These are phyloP conservation scores for Cryptosporidium ubiquitum DNA, from an alignment of 169 alveolate genomes.

Conservation along the genomic window DNA sequence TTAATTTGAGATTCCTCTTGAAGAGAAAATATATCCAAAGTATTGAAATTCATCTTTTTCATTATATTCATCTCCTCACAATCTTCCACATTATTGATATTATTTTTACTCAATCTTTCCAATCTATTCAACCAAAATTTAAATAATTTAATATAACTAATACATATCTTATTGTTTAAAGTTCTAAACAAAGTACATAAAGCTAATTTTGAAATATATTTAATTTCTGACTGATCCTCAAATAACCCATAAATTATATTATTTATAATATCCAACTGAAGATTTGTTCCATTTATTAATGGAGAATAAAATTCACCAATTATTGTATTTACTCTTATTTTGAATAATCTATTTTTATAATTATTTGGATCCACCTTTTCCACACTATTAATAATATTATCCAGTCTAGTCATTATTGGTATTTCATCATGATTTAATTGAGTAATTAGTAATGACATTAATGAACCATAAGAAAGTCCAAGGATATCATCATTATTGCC, in stretches of 20 bases:
- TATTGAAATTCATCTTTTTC: too few species aligned
- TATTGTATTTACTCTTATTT: constrained; percentile 42
- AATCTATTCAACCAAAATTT: constrained; percentile 10
- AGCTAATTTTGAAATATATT: constrained; percentile 29
- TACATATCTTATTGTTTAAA: not conserved
- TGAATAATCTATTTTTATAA: not conserved
- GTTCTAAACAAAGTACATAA: constrained; percentile 43
- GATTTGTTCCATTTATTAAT: not conserved
- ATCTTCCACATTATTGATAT: not conserved
- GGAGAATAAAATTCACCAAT: constrained; percentile 50
- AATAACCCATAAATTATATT: constrained; percentile 40
- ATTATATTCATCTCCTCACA: not conserved
- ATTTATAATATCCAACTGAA: constrained; percentile 27
- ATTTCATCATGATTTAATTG: not conserved
- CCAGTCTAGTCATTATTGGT: not conserved
- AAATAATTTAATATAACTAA: constrained; percentile 18
- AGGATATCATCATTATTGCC: constrained; percentile 1
- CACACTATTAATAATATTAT: not conserved
- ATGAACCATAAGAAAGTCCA: constrained; percentile 38
- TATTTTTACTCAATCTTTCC: not conserved
- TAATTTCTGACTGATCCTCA: constrained; percentile 47
- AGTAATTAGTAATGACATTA: constrained; percentile 24
- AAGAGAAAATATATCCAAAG: not conserved
- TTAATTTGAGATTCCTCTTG: not conserved
- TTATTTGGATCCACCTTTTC: not conserved